Base-by-base conservation (phyloP, 2,329 filamentous ascomycete species). In the Hypoxylon sp. region DNA sequence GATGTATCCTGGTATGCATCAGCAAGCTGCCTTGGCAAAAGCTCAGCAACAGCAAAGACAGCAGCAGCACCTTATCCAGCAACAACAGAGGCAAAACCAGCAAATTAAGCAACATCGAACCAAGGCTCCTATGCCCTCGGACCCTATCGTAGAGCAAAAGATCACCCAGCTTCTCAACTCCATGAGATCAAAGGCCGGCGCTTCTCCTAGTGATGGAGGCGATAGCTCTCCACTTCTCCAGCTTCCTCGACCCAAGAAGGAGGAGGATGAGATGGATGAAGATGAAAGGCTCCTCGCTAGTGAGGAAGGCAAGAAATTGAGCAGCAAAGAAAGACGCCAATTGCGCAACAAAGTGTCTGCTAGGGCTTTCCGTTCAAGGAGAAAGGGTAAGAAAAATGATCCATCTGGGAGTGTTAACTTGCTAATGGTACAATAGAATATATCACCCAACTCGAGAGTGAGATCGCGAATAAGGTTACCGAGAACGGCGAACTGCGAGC, bases 321-420 rank as follows among this genome's bases (percentile, higher is more conserved):
- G 91, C 82, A 97, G 94, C 85, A 98, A 98, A 84, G 94, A 98
- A 82, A 91, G 96, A 67, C 91, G 96, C 73, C 96, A 98, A 81
- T 87, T 99, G n/a, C 90, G 96, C 71, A 99, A 99, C 88, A 99
- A 99, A 83, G 96, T 99, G 3, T 99, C 96, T 46, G 96, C 96
- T 70, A 93, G 96, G 74, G 95, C 95, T 56, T 99, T 99, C 90
- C 92, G 96, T 63, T 98, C 94, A n/a, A 88, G 96, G 75, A 92
- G 96, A 86, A 99, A 99, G 87, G 95, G 95, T 98, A 90, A 86
- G 87, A 50, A 22, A 78, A 71, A 55, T 1, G 22, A 50, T 39
- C 48, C 14, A 6, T n/a, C 13, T 19, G 17, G 51, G 19, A 29
- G 42, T 52, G 60, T 42, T 39, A 65, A 59, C 47, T 51, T 65